Percentiles rank a stretch among this genome's conserved stretches.
phyloP scores from a whole-genome alignment of 139 green algal genomes.

The Chlamydomonas urium region DNA sequence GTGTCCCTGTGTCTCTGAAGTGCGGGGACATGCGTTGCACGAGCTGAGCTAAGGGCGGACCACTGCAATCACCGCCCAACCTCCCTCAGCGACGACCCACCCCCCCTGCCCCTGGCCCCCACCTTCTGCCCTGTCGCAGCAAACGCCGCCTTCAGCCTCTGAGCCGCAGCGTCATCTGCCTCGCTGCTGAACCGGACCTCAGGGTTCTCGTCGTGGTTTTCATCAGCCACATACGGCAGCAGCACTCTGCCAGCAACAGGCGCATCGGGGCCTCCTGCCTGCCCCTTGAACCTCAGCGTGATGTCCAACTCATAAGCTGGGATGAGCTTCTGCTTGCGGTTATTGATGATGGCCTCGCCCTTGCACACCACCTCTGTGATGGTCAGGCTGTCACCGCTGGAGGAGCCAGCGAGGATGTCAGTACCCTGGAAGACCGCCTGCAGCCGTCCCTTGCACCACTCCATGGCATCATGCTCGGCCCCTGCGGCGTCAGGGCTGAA shows the following conservation, averaged over 20 bases:
- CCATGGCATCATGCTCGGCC: conserved; percentile 73
- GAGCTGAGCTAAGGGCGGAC: too few relatives aligned
- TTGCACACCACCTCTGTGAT: neutral
- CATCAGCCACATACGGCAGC: conserved; percentile 67
- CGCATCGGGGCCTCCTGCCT: conserved; percentile 11
- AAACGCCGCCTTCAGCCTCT: conserved; percentile 23
- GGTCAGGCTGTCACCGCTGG: conserved; percentile 29
- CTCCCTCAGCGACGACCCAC: too few relatives aligned
- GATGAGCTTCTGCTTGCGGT: conserved; percentile 85
- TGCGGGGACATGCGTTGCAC: too few relatives aligned
- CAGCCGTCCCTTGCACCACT: conserved; percentile 63
- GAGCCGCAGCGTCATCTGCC: conserved; percentile 1
- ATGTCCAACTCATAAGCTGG: conserved; percentile 79
- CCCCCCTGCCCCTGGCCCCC: too few relatives aligned
- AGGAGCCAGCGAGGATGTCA: conserved; percentile 27
- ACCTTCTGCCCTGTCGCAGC: conserved; percentile 27
- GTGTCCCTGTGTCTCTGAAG: too few relatives aligned
- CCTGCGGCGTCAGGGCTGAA: conserved; percentile 60
- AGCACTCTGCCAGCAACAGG: conserved; percentile 13
- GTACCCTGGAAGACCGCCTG: conserved; percentile 47
- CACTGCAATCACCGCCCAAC: too few relatives aligned
- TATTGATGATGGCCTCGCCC: conserved; percentile 72
- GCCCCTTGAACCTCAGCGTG: conserved; percentile 56
- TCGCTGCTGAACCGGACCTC: conserved; percentile 41
- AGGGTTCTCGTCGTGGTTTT: conserved; percentile 87